These are phyloP conservation scores for Yamadazyma dendronema DNA, from an alignment of 1,139 yeast species.

Conservation along the genomic window DNA sequence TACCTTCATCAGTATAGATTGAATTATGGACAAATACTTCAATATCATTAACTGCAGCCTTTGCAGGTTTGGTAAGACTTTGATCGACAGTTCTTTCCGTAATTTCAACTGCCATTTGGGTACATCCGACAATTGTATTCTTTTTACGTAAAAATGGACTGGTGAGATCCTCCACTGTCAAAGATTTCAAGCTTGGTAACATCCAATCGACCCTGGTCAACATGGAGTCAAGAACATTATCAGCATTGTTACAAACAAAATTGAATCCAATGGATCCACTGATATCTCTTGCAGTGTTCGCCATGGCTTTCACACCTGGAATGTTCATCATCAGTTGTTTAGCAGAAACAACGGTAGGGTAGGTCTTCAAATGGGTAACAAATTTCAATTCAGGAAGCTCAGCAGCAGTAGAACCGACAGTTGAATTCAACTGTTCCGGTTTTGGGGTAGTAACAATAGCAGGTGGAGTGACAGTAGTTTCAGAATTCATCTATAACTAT, in stretches of 20 bases:
- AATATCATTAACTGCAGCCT: slow-evolving; percentile 33
- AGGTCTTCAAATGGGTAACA: slow-evolving; percentile 14
- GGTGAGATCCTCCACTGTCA: slow-evolving; percentile 39
- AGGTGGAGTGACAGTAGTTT: background rate
- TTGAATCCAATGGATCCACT: slow-evolving; percentile 6
- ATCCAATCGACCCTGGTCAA: slow-evolving; percentile 36
- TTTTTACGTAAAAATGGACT: slow-evolving; percentile 46
- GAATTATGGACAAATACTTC: slow-evolving; percentile 38
- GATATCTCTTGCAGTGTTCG: slow-evolving; percentile 4
- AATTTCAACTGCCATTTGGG: slow-evolving; percentile 15
- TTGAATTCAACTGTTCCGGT: background rate
- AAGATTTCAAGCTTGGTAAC: slow-evolving; percentile 35
- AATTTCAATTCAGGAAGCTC: slow-evolving; percentile 8
- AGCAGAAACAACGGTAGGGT: slow-evolving; percentile 13
- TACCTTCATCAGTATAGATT: slow-evolving; percentile 56
- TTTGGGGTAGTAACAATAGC: slow-evolving; percentile 2
- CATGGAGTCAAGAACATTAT: slow-evolving; percentile 28
- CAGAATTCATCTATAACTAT: background rate
- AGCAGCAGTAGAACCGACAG: slow-evolving; percentile 3
- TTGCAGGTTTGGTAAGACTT: slow-evolving; percentile 37
- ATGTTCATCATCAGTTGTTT: slow-evolving; percentile 10
- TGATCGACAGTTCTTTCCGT: slow-evolving; percentile 21
- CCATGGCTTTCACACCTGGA: slow-evolving; percentile 9
- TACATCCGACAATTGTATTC: slow-evolving; percentile 5
- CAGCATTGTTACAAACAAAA: slow-evolving; percentile 24